Conservation (phyloP, 805 yeast genomes). For the Ogataea corticis region DNA sequence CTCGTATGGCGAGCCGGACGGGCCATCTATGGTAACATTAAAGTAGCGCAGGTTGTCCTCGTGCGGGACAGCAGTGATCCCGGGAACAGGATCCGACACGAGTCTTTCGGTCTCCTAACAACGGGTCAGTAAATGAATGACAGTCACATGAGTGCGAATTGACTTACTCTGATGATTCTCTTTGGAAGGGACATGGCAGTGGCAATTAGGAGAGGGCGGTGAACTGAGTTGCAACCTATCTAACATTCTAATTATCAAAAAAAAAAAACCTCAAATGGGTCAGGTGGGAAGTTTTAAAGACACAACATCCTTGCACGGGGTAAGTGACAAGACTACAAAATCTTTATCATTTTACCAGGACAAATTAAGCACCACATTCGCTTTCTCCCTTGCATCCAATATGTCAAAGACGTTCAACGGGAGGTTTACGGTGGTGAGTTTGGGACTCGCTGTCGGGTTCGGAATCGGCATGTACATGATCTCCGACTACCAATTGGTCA, state of each 20-base stretch:
- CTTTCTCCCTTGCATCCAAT: not conserved
- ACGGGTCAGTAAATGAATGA: not conserved
- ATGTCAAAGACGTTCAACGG: slow-evolving; percentile 27
- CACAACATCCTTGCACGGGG: not conserved
- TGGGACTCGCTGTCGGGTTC: slow-evolving; percentile 32
- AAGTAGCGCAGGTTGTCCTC: slow-evolving; percentile 93
- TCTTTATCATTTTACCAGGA: too few relatives aligned
- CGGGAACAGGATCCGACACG: slow-evolving; percentile 94
- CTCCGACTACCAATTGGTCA: slow-evolving; percentile 39
- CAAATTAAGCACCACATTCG: too few relatives aligned
- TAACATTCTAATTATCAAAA: too few relatives aligned
- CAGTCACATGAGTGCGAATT: not conserved
- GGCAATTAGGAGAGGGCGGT: not conserved
- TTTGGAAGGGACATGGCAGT: slow-evolving; percentile 68
- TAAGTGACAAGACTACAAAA: too few relatives aligned
- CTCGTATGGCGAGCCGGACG: slow-evolving; percentile 88
- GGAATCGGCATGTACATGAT: slow-evolving; percentile 28
- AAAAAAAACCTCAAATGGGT: not conserved
- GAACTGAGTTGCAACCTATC: too few relatives aligned
- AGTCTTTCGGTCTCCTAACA: slow-evolving; percentile 84
- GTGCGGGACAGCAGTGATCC: slow-evolving; percentile 89
- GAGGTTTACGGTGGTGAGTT: slow-evolving; percentile 28
- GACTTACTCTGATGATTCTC: slow-evolving; percentile 80
- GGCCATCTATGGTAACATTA: slow-evolving; percentile 90
- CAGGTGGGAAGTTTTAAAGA: not conserved